A percentile compares a stretch with the other conserved stretches of the same genome.
These are phyloP conservation scores for Bruguiera gymnorhiza DNA, from an alignment of 345 rosid genomes.

Conservation along the genomic window DNA sequence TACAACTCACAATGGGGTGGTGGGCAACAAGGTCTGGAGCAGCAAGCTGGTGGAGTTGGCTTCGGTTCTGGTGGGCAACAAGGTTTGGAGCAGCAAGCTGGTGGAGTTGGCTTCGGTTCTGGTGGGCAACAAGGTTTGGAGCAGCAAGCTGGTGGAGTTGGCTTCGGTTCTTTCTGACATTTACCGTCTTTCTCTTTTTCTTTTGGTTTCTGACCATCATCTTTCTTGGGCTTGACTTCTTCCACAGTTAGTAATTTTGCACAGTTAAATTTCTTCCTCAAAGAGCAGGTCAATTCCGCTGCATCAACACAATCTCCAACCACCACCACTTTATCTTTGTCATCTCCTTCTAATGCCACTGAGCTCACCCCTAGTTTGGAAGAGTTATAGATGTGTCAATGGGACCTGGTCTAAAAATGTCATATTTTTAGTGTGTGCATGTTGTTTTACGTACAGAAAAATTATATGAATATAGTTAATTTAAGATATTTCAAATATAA, in stretches of 20 bases:
- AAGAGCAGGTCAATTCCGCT: slow-evolving; percentile 3
- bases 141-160: no score
- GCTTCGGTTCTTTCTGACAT: no score
- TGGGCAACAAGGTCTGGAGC: neutral
- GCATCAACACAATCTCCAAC: slow-evolving; percentile 41
- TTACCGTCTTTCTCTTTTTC: no score
- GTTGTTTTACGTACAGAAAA: no score
- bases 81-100: neutral
- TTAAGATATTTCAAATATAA: no score
- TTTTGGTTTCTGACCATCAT: no score
- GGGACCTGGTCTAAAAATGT: no score
- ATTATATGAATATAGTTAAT: no score
- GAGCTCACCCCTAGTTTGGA: slow-evolving; percentile 33
- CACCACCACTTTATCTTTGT: slow-evolving; percentile 22
- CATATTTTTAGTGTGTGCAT: no score
- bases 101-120: no score
- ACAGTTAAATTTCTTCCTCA: neutral
- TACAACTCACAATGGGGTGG: neutral
- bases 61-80: neutral
- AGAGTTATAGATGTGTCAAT: no score
- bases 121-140: neutral
- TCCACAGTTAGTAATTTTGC: neutral
- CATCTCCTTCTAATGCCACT: slow-evolving; percentile 39
- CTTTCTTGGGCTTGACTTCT: neutral
- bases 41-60: no score